Conservation (phyloP, 1,284 basidiomycete species). For the Coniferiporia weirii region DNA sequence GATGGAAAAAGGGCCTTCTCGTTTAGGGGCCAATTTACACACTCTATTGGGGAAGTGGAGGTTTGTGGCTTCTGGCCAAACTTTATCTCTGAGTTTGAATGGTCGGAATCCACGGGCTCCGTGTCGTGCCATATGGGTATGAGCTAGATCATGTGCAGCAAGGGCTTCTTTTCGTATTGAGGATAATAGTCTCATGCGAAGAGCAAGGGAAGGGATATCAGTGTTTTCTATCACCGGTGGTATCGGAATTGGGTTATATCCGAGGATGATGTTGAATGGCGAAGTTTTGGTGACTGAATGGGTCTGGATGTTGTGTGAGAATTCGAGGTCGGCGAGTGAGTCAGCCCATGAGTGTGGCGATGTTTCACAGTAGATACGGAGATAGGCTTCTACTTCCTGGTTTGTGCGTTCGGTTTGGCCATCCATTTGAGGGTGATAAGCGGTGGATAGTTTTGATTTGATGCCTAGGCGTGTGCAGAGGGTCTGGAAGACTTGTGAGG, state of each 20-base stretch:
- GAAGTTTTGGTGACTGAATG: background rate
- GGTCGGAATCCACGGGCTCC: background rate
- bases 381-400: conserved; percentile 24
- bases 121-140: background rate
- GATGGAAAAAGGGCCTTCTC: background rate
- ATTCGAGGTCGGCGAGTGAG: conserved; percentile 23
- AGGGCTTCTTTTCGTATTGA: background rate
- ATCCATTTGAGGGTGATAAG: conserved; percentile 26
- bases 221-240: background rate
- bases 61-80: background rate
- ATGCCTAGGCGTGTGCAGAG: conserved; percentile 13
- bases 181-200: background rate
- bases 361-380: conserved; percentile 20
- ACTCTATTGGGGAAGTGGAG: background rate
- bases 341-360: conserved; percentile 29
- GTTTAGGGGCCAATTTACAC: background rate
- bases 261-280: background rate
- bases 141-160: background rate
- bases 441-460: conserved; percentile 20
- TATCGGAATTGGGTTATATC: background rate
- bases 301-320: conserved; percentile 7
- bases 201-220: background rate
- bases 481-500: conserved; percentile 16
- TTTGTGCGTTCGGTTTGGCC: conserved; percentile 28
- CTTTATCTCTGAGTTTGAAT: background rate